These are phyloP conservation scores for Sarcomyxa edulis DNA, from an alignment of 768 basidiomycete genomes.

Conservation along the genomic window DNA sequence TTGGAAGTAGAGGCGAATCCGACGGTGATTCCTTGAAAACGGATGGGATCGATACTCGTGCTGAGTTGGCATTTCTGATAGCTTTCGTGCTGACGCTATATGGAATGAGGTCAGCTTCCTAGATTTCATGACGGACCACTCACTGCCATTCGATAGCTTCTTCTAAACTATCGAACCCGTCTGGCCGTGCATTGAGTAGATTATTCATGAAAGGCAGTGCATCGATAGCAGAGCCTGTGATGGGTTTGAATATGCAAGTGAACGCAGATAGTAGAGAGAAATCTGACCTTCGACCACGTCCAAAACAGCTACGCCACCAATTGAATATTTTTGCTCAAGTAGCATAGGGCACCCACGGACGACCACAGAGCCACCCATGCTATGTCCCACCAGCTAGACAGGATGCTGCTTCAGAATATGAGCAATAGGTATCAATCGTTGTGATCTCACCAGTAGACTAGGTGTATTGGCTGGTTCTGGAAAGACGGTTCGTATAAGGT, in stretches of 20 bases:
- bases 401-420: conserved; percentile 1
- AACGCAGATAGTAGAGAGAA: background rate
- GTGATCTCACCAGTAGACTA: conserved; percentile 58
- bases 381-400: conserved; percentile 84
- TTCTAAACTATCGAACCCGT: conserved; percentile 77
- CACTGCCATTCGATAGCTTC: conserved; percentile 97
- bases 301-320: conserved; percentile 75
- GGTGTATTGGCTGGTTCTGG: conserved; percentile 61
- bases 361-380: conserved; percentile 93
- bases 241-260: background rate
- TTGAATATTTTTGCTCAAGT: conserved; percentile 59
- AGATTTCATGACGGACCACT: no score
- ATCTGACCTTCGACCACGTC: conserved; percentile 83
- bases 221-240: conserved; percentile 83
- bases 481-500: conserved; percentile 63
- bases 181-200: conserved; percentile 80
- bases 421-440: background rate
- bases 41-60: conserved; percentile 84
- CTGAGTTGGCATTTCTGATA: conserved; percentile 77
- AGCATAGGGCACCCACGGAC: conserved; percentile 65
- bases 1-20: conserved; percentile 29
- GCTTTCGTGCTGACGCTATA: conserved; percentile 73
- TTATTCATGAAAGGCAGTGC: conserved; percentile 90
- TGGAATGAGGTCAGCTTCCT: background rate
- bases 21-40: conserved; percentile 48